A percentile compares a stretch with the other conserved stretches of the same genome.
Evolutionary conservation across 2,329 filamentous ascomycete genomes (phyloP).

Genomic region (Alternaria tenuissima): DNA sequence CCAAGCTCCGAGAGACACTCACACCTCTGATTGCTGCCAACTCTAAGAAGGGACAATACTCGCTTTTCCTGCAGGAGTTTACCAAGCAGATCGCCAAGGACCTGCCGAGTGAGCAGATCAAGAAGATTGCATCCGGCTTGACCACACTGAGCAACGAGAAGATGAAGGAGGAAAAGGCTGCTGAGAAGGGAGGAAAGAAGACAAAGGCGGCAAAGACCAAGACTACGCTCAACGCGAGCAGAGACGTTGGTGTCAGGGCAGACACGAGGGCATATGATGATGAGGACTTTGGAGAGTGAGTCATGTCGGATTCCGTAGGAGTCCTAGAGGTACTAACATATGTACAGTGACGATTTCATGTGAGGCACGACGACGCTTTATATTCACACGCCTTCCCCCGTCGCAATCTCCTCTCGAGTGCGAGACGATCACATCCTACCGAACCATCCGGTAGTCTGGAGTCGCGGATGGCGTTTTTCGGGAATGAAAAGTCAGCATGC

Average conservation of each 20-base stretch:
- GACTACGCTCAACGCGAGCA: slow-evolving; percentile 75
- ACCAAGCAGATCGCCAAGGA: slow-evolving; percentile 86
- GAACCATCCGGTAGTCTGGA: background rate
- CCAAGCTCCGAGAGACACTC: slow-evolving; percentile 78
- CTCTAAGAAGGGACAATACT: slow-evolving; percentile 88
- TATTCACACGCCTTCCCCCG: background rate
- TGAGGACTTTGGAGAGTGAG: slow-evolving; percentile 86
- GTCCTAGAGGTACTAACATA: slow-evolving; percentile 26
- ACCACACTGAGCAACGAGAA: slow-evolving; percentile 97
- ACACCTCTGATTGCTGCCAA: slow-evolving; percentile 78
- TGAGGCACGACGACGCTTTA: slow-evolving; percentile 31
- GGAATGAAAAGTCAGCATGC: background rate
- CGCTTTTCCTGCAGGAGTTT: slow-evolving; percentile 90
- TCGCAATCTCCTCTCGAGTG: background rate
- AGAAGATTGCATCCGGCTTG: slow-evolving; percentile 88
- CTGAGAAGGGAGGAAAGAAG: slow-evolving; percentile 96
- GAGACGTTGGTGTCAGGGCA: slow-evolving; percentile 63
- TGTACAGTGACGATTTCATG: slow-evolving; percentile 50
- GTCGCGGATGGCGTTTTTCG: background rate
- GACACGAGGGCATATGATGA: slow-evolving; percentile 85
- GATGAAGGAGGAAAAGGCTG: slow-evolving; percentile 96
- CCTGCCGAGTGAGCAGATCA: slow-evolving; percentile 89
- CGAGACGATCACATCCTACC: background rate
- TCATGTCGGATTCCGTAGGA: slow-evolving; percentile 39
- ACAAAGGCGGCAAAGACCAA: slow-evolving; percentile 96